These are phyloP conservation scores for Hyphopichia buzzinii DNA, from an alignment of 1,139 yeast species.

Conservation along the genomic window DNA sequence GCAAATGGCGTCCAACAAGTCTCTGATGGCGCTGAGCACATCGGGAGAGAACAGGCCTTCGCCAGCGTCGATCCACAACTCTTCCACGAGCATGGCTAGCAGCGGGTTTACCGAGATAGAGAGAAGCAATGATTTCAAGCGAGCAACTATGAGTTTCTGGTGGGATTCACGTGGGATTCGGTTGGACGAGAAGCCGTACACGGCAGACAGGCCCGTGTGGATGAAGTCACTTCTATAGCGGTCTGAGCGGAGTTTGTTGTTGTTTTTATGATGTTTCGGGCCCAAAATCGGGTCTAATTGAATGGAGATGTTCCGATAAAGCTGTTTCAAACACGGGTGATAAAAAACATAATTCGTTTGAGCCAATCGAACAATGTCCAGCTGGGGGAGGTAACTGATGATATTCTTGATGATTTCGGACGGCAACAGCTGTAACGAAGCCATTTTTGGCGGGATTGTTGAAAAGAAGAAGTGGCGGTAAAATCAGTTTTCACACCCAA, in stretches of 20 bases:
- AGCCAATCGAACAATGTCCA: conserved; percentile 32
- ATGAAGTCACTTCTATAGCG: conserved; percentile 21
- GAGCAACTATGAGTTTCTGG: conserved; percentile 24
- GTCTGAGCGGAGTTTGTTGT: conserved; percentile 6
- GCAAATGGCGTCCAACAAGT: conserved; percentile 7
- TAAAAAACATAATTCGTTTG: conserved; percentile 37
- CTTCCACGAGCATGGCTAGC: conserved; percentile 21
- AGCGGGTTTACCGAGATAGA: conserved; percentile 28
- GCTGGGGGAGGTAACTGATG: conserved; percentile 31
- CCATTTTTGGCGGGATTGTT: too few relatives aligned
- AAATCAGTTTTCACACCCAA: not conserved
- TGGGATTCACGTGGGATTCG: conserved; percentile 12
- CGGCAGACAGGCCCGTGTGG: conserved; percentile 20
- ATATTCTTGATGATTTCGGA: conserved; percentile 14
- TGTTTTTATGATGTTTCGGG: conserved; percentile 5
- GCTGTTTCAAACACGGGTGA: conserved; percentile 28
- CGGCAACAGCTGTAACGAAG: conserved; percentile 15
- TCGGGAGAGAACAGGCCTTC: conserved; percentile 2
- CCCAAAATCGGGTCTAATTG: conserved; percentile 23
- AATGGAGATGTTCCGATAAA: conserved; percentile 30
- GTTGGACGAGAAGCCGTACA: conserved; percentile 23
- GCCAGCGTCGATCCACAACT: conserved; percentile 11
- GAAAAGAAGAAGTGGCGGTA: not conserved
- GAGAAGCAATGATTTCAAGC: conserved; percentile 24
- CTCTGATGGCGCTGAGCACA: conserved; percentile 9